Percentiles rank a stretch among this genome's conserved stretches.
Evolutionary conservation across 805 yeast species (phyloP).

Genomic region (Ogataea polymorpha): DNA sequence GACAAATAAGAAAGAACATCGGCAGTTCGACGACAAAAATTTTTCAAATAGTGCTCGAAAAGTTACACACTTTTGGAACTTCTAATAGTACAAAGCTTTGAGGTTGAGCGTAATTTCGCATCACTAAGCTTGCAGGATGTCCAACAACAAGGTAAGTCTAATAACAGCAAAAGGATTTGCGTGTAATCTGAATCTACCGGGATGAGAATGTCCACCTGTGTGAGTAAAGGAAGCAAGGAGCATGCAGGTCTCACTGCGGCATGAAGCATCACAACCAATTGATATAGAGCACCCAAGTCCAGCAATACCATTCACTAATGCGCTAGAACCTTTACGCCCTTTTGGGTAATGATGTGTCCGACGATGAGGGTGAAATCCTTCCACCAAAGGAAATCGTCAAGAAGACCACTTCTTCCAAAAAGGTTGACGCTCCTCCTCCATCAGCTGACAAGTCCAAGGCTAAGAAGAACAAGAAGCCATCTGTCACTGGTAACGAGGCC

Average conservation of each 20-base stretch:
- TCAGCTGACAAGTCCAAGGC: conserved; percentile 79
- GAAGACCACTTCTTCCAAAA: conserved; percentile 81
- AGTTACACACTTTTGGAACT: conserved; percentile 7
- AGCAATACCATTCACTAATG: neutral
- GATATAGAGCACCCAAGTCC: neutral
- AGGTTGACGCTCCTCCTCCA: conserved; percentile 78
- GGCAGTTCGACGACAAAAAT: conserved; percentile 21
- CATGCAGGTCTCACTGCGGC: neutral
- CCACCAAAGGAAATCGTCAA: conserved; percentile 75
- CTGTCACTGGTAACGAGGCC: conserved; percentile 86
- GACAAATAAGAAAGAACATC: conserved; percentile 5
- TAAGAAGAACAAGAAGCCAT: conserved; percentile 62
- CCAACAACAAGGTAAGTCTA: conserved; percentile 29
- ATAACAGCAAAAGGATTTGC: neutral
- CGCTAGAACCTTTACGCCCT: conserved; percentile 73
- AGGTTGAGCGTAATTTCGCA: conserved; percentile 7
- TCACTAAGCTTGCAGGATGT: conserved; percentile 18
- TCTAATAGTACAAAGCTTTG: conserved; percentile 6
- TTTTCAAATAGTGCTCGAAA: conserved; percentile 14
- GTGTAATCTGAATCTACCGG: neutral
- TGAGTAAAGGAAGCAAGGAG: neutral
- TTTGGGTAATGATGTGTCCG: conserved; percentile 88
- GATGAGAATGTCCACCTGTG: neutral
- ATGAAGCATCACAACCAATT: neutral
- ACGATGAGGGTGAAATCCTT: conserved; percentile 55